phyloP scores from a whole-genome alignment of 495 filamentous ascomycete genomes.

The Aspergillus kassunensis region DNA sequence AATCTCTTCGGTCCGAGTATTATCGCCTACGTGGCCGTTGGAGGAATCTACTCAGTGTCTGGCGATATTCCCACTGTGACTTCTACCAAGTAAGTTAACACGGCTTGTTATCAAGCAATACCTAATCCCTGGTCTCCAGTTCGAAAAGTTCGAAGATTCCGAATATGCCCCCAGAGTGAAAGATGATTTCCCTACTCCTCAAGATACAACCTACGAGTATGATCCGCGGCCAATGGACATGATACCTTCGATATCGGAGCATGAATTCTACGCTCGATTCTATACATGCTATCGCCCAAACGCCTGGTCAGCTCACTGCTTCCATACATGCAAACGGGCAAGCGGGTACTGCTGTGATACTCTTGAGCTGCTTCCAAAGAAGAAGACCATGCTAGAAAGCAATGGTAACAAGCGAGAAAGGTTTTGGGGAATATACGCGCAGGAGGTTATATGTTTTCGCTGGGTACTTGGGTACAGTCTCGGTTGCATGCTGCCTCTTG shows the following conservation, averaged over 20 bases:
- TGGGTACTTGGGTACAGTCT: conserved; percentile 15
- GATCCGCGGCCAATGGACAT: conserved; percentile 10
- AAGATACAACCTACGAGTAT: neutral
- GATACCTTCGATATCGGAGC: conserved; percentile 18
- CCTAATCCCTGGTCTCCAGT: neutral
- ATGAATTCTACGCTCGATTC: conserved; percentile 22
- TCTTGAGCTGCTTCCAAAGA: neutral
- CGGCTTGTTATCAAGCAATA: neutral
- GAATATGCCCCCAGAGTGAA: neutral
- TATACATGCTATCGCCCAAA: conserved; percentile 19
- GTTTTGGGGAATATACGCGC: conserved; percentile 17
- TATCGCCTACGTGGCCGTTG: neutral
- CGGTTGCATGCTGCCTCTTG: conserved; percentile 7
- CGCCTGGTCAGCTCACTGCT: conserved; percentile 4
- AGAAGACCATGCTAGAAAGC: neutral
- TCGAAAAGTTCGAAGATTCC: neutral
- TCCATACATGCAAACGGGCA: conserved; percentile 7
- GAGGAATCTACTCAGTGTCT: neutral
- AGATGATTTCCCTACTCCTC: neutral
- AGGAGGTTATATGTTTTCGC: conserved; percentile 9
- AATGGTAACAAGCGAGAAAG: conserved; percentile 10
- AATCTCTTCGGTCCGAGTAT: neutral
- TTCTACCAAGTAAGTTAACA: neutral
- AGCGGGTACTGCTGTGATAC: neutral
- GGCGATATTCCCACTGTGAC: conserved; percentile 1